A percentile compares a stretch with the other conserved stretches of the same genome.
These are phyloP conservation scores for Chloropicon primus DNA, from an alignment of 139 green algal genomes.

Conservation along the genomic window DNA sequence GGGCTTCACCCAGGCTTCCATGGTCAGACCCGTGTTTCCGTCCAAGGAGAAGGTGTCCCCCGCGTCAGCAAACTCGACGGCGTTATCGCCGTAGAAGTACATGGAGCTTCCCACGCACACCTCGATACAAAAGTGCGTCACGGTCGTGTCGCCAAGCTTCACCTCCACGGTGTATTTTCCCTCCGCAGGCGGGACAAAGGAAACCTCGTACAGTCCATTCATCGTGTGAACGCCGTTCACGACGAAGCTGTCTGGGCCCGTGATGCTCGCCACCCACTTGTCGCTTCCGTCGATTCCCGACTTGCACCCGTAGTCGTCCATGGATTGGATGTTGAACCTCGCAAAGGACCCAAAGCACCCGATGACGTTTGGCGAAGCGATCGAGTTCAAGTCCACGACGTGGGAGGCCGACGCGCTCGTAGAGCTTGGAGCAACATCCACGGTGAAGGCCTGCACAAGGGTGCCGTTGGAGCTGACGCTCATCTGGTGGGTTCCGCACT, in stretches of 20 bases:
- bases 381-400: neutral
- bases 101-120: neutral
- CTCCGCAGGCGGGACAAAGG: slow-evolving; percentile 7
- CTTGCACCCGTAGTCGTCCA: slow-evolving; percentile 7
- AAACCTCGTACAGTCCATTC: slow-evolving; percentile 14
- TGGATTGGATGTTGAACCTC: slow-evolving; percentile 9
- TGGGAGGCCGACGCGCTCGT: neutral
- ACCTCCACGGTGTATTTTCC: slow-evolving; percentile 38
- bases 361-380: neutral
- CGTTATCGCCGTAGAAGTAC: slow-evolving; percentile 3
- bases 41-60: neutral
- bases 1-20: slow-evolving; percentile 8
- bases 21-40: neutral
- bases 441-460: neutral
- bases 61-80: slow-evolving; percentile 7
- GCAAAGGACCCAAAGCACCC: neutral
- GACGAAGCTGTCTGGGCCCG: slow-evolving; percentile 8
- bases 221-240: slow-evolving; percentile 1
- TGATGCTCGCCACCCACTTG: slow-evolving; percentile 2
- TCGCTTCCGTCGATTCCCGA: neutral
- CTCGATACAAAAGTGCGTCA: neutral
- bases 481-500: slow-evolving; percentile 9
- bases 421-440: neutral
- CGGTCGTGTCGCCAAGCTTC: neutral
- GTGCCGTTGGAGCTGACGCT: neutral